Percentiles rank a stretch among this genome's conserved stretches.
Conservation (phyloP, 768 basidiomycete genomes). For the Lactarius sanguifluus region DNA sequence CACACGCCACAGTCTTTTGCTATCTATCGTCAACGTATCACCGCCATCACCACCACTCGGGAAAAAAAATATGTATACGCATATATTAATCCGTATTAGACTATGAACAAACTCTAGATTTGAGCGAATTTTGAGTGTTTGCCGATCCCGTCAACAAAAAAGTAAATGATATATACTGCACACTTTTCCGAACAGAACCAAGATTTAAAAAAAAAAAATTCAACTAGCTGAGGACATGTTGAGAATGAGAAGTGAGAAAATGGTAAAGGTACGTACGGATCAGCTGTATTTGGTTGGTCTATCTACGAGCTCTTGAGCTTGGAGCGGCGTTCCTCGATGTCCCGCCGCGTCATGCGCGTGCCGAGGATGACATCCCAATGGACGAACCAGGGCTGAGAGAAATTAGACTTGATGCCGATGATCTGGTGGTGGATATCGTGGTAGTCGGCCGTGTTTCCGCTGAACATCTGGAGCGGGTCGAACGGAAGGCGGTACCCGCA, state of each 20-base stretch:
- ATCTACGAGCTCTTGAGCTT: slow-evolving; percentile 21
- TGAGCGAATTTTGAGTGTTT: background rate
- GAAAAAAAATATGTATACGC: slow-evolving; percentile 20
- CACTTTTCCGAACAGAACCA: background rate
- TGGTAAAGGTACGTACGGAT: background rate
- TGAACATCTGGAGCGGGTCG: slow-evolving; percentile 87
- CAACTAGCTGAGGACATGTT: background rate
- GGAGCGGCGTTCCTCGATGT: slow-evolving; percentile 50
- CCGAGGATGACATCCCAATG: slow-evolving; percentile 90
- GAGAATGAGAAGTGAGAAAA: background rate
- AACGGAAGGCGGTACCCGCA: slow-evolving; percentile 89
- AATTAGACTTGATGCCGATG: slow-evolving; percentile 93
- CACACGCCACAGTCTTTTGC: slow-evolving; percentile 4
- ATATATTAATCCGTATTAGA: slow-evolving; percentile 27
- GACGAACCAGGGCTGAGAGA: slow-evolving; percentile 92
- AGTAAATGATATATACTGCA: background rate
- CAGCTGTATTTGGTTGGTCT: background rate
- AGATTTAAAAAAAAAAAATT: background rate
- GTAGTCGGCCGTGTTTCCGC: slow-evolving; percentile 90
- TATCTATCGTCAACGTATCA: slow-evolving; percentile 14
- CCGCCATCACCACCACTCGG: slow-evolving; percentile 19
- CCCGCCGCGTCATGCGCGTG: slow-evolving; percentile 75
- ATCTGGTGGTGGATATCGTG: slow-evolving; percentile 97
- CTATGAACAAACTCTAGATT: slow-evolving; percentile 13
- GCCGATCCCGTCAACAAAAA: background rate